Evolutionary conservation across 768 basidiomycete species (phyloP).

Genomic region (Ramaria sp.): DNA sequence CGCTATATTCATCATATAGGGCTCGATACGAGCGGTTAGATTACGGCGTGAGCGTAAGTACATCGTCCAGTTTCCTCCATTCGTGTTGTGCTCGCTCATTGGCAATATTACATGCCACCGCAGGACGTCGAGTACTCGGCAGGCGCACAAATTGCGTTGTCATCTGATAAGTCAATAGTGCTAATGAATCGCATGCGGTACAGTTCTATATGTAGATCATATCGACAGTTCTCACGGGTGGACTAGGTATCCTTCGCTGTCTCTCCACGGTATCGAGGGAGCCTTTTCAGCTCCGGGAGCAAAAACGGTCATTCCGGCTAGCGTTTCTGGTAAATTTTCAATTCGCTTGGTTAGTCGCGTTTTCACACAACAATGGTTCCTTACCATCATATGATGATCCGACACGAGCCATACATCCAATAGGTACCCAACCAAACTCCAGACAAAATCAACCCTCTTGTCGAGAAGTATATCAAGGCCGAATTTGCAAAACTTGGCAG

Average conservation of each 20-base stretch:
- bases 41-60: conserved; percentile 28
- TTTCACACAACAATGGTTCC: not conserved
- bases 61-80: conserved; percentile 4
- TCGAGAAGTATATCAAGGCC: conserved; percentile 52
- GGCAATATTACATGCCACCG: conserved; percentile 21
- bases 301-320: conserved; percentile 93
- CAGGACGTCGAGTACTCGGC: conserved; percentile 66
- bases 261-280: conserved; percentile 92
- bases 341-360: conserved; percentile 49
- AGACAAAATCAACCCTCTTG: conserved; percentile 58
- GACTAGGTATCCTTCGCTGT: conserved; percentile 55
- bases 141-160: conserved; percentile 67
- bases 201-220: not conserved
- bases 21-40: conserved; percentile 66
- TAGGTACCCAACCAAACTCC: conserved; percentile 80
- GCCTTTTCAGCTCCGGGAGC: conserved; percentile 77
- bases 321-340: conserved; percentile 85
- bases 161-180: conserved; percentile 62
- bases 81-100: not conserved
- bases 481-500: conserved; percentile 80
- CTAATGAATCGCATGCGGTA: conserved; percentile 90
- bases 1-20: conserved; percentile 22
- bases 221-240: not conserved
- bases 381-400: not conserved
- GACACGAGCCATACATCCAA: conserved; percentile 28